Evolutionary conservation across 345 rosid genomes (phyloP), one percentile per base, ranked within the genome.

Genomic region (Cardamine chenopodiifolia): DNA sequence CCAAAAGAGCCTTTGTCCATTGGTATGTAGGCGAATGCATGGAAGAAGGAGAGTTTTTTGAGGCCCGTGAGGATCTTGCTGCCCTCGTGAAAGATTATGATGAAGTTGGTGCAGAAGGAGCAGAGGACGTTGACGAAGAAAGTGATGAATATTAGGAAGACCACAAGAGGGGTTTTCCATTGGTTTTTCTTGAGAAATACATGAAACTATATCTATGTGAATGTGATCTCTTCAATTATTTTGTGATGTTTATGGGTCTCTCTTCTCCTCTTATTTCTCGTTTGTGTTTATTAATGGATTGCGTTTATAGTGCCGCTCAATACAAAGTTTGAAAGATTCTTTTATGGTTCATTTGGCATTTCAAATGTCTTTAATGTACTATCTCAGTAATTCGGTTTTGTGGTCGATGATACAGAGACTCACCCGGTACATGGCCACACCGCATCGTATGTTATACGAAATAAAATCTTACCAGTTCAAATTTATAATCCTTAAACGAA

Each of bases 1-100:
- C 92, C 53, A 90, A 90, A 82, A 79, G 97, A 63, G 97, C 97
- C 19, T 89, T 88, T 28, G 97, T 90, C 14, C 94, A 89, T 70
- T 90, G 97, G 94, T 89, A 90, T 19, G 94, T 90, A n/a, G 97
- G 97, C 3, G 97, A 90, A 77, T 94, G 94, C 49, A 88, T 90
- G 97, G 97, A 88, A 78, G 97, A 90, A 80, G 94, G 97, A 47
- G 94, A 90, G 75, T 90, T 90, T 84, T 90, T 92, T 1, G 90
- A 90, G 78, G 97, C 97, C 55, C 89, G 97, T 35, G 94, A 90
- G 73, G 97, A 88, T 79, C 92, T 90, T 22, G 94, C 97, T 54
- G 91, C 97, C 40, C 91, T n/a, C n/a, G n/a, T n/a, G n/a, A n/a
- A n/a, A n/a, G n/a, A n/a, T n/a, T n/a, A n/a, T n/a, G n/a, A n/a